These are phyloP conservation scores for Takakia lepidozioides DNA, from an alignment of 225 moss, liverwort and hornwort species.

Conservation along the genomic window DNA sequence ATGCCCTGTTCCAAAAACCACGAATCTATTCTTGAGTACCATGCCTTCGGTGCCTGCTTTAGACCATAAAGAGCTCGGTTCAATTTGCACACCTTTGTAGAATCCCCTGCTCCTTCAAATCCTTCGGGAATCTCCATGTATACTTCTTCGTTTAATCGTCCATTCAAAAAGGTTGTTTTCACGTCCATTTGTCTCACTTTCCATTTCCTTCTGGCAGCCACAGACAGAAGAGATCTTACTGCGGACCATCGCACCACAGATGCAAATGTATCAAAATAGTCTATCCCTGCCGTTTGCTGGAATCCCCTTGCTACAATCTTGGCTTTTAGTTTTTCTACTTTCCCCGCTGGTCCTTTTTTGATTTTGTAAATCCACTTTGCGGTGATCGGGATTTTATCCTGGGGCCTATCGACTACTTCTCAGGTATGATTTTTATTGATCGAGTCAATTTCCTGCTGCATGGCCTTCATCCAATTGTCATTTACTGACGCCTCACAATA, in stretches of 20 bases:
- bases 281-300: not conserved
- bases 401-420: too few species aligned
- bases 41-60: not conserved
- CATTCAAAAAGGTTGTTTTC: conserved; percentile 2
- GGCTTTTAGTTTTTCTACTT: not conserved
- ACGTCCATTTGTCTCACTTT: conserved; percentile 2
- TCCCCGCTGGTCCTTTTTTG: not conserved
- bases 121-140: conserved; percentile 4
- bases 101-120: not conserved
- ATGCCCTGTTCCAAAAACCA: not conserved
- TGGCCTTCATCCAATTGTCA: too few species aligned
- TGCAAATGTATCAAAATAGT: not conserved
- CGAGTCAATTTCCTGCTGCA: too few species aligned
- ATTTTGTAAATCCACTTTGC: too few species aligned
- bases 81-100: not conserved
- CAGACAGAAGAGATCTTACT: not conserved
- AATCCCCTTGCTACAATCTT: conserved; percentile 5
- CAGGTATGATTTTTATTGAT: too few species aligned
- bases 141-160: not conserved
- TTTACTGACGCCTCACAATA: too few species aligned
- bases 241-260: not conserved
- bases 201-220: not conserved
- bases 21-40: not conserved
- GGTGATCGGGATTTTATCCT: too few species aligned
- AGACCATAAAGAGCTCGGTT: conserved; percentile 5